Evolutionary conservation across 345 rosid genomes (phyloP).

Genomic region (Crucihimalaya himalaica): DNA sequence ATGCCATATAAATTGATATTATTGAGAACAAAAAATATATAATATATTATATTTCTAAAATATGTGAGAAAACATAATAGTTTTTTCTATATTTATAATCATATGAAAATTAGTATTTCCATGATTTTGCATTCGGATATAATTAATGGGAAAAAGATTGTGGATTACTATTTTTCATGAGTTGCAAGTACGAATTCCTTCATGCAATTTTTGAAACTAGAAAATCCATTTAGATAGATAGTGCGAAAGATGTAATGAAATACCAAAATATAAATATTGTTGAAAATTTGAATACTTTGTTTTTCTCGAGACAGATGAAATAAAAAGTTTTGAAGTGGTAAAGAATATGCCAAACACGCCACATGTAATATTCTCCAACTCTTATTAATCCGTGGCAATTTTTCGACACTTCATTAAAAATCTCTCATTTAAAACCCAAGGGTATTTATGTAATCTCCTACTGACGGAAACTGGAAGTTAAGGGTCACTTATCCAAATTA

Average conservation of each 20-base stretch:
- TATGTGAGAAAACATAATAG: too few relatives aligned
- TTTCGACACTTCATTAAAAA: neutral
- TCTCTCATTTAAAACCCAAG: constrained; percentile 14
- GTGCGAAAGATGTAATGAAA: neutral
- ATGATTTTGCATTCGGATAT: too few relatives aligned
- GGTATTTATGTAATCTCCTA: constrained; percentile 30
- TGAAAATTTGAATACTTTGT: neutral
- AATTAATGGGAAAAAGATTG: too few relatives aligned
- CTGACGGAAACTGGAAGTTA: constrained; percentile 37
- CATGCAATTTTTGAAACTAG: too few relatives aligned
- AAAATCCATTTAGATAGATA: neutral
- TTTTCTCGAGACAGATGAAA: neutral
- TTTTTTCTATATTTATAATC: too few relatives aligned
- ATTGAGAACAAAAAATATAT: too few relatives aligned
- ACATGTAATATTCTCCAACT: constrained; percentile 29
- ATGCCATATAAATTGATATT: too few relatives aligned
- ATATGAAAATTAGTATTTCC: too few relatives aligned
- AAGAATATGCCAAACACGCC: constrained; percentile 38
- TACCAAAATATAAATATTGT: too few relatives aligned
- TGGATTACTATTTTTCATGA: too few relatives aligned
- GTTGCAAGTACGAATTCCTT: too few relatives aligned
- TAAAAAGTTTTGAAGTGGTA: neutral
- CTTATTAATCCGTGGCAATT: constrained; percentile 1
- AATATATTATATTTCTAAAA: too few relatives aligned
- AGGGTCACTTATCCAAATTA: constrained; percentile 58